A percentile compares a stretch with the other conserved stretches of the same genome.
phyloP scores from a whole-genome alignment of 345 rosid genomes.

The Gossypium raimondii region DNA sequence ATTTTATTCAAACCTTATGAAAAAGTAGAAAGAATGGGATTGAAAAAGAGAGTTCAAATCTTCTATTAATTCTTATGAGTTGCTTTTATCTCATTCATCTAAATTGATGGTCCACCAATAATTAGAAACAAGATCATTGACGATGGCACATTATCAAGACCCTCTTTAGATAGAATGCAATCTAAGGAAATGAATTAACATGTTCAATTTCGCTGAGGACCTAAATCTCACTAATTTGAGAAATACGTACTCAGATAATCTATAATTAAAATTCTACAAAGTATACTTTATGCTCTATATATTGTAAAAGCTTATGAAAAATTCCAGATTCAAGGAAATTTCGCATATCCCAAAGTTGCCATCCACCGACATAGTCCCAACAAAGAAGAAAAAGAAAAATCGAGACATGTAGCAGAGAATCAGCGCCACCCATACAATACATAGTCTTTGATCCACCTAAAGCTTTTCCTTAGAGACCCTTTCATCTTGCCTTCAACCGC shows the following conservation, averaged over 20 bases:
- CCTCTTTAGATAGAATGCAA: background rate
- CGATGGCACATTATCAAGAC: background rate
- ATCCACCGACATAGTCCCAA: too few species aligned
- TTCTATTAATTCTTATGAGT: too few species aligned
- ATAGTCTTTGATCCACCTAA: constrained; percentile 83
- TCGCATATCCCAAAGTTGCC: too few species aligned
- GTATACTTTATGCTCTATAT: background rate
- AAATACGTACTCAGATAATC: background rate
- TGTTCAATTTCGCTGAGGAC: background rate
- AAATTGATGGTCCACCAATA: too few species aligned
- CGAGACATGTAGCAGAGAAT: background rate
- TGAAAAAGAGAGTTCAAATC: too few species aligned
- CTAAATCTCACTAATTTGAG: background rate
- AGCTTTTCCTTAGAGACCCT: constrained; percentile 79
- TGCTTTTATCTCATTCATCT: too few species aligned
- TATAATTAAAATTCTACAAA: background rate
- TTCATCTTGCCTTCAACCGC: constrained; percentile 86
- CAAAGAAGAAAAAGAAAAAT: background rate
- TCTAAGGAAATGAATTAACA: background rate
- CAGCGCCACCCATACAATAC: constrained; percentile 62
- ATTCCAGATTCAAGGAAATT: background rate
- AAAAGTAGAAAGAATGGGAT: too few species aligned
- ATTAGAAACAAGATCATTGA: background rate
- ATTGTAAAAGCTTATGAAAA: background rate
- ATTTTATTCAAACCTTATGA: too few species aligned